Evolutionary conservation across 2,329 filamentous ascomycete genomes (phyloP), one percentile per base, ranked within the genome.

Genomic region (Cladorrhinum sp.): DNA sequence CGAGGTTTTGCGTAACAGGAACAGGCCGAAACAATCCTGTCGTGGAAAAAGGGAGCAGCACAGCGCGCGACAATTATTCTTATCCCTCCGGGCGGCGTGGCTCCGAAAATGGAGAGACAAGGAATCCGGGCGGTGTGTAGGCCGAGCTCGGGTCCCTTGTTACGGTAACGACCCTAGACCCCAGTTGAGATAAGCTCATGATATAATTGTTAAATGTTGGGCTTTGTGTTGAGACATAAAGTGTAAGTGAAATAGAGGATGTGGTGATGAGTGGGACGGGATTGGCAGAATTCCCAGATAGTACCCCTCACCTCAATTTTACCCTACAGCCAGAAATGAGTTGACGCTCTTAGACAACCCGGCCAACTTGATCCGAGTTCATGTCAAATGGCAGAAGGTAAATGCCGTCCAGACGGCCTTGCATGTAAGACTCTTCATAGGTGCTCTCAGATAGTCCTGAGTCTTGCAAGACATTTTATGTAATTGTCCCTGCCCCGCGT

Each of bases 81-180:
- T 45, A 45, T 48, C 24, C 27, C 23, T 56, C 32, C 49, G 57
- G 59, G 54, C 49, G 48, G 48, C 59, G 6, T 52, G 18, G 55
- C 63, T 63, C 63, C 63, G 63, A 65, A 56, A 65, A 65, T 62
- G 63, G 61, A 60, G 61, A 60, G 41, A 22, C 16, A 45, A 45
- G 41, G 20, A 45, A 22, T 62, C 48, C 22, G 50, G 58, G 60
- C 58, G 58, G 58, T 64, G 56, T 22, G 45, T 25, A 38, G 25
- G 51, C 52, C 45, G 24, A 41, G 48, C 36, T 53, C 45, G 53
- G 48, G 45, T 50, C 41, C 36, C 53, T 56, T 56, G 53, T 56
- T 22, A 20, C 18, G 22, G 45, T 50, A 10, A 8, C 9, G 45
- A 50, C 22, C 22, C 49, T 18, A 50, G 49, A 16, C 7, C 49